These are phyloP conservation scores for bread wheat (Triticum aestivum) DNA, from an alignment of 176 grass and related monocot species.

Conservation along the genomic window IWGSC_CS_RefSeq_v2.1 NC_057799.1:167885920-167886419, in stretches of 20 bases:
- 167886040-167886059: not conserved
- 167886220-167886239: not conserved
- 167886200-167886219: not conserved
- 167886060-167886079: not conserved
- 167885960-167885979: not conserved
- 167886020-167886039: conserved; percentile 12
- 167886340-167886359: not conserved
- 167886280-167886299: not conserved
- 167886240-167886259: not conserved
- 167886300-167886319: not conserved
- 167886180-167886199: not conserved
- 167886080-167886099: not conserved
- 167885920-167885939: not conserved
- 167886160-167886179: not conserved
- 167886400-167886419: not conserved
- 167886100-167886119: not conserved
- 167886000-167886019: not conserved
- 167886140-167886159: not conserved
- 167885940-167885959: not conserved
- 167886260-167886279: not conserved
- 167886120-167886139: not conserved
- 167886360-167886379: not conserved
- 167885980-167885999: not conserved
- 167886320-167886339: not conserved
- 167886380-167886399: not conserved